A percentile compares a stretch with the other conserved stretches of the same genome.
These are phyloP conservation scores for Fragaria iinumae DNA, from an alignment of 306 rosid genomes.

Conservation along the genomic window DNA sequence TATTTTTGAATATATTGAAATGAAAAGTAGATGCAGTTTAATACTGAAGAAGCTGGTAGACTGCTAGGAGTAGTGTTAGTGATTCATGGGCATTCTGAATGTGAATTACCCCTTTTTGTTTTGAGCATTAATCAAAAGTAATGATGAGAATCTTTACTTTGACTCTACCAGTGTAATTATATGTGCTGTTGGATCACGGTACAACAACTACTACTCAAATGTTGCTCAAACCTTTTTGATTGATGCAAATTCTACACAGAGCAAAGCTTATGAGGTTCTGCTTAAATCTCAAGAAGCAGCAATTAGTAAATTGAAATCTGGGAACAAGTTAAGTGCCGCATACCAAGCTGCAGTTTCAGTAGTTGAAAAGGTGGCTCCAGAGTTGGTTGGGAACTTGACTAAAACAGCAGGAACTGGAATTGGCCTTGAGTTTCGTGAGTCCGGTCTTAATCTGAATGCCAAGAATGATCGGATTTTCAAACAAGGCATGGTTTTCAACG, in stretches of 20 bases:
- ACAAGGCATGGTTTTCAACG: constrained; percentile 40
- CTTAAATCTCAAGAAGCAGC: constrained; percentile 39
- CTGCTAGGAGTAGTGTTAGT: no score
- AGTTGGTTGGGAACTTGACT: constrained; percentile 26
- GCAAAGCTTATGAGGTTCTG: constrained; percentile 38
- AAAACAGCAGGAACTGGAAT: constrained; percentile 40
- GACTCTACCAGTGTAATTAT: constrained; percentile 38
- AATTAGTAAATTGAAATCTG: constrained; percentile 23
- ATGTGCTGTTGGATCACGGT: constrained; percentile 40
- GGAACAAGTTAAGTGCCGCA: constrained; percentile 36
- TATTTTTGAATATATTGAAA: no score
- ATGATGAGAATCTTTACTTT: constrained; percentile 35
- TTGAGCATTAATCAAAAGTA: constrained; percentile 10
- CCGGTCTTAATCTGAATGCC: constrained; percentile 28
- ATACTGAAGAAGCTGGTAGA: no score
- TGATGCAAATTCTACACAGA: constrained; percentile 32
- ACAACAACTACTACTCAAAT: constrained; percentile 40
- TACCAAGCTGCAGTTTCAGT: constrained; percentile 30
- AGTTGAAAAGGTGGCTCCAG: constrained; percentile 35
- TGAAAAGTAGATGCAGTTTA: no score
- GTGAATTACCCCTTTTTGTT: no score
- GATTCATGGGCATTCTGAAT: no score
- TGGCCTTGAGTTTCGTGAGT: constrained; percentile 43
- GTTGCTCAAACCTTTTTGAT: constrained; percentile 31
- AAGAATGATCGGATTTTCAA: constrained; percentile 32